Evolutionary conservation across 2,329 filamentous ascomycete species (phyloP).

Genomic region (Juglanconis sp.): DNA sequence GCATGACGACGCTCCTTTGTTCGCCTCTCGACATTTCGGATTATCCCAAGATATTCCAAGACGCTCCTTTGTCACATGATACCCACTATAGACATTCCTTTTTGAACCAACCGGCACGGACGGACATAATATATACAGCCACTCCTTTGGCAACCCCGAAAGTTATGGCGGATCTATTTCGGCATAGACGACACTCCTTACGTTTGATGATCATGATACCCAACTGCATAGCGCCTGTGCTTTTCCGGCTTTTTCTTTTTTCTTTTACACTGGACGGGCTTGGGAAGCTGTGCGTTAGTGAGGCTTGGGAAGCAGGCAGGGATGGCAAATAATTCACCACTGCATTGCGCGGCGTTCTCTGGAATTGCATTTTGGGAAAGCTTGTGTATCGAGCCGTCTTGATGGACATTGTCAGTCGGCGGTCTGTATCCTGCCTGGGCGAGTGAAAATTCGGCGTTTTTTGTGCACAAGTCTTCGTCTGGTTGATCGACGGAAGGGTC

Average conservation of each 20-base stretch:
- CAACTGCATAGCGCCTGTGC: conserved; percentile 56
- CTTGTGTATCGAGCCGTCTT: not conserved
- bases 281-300: conserved; percentile 5
- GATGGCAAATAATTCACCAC: conserved; percentile 1
- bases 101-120: conserved; percentile 25
- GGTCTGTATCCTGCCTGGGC: conserved; percentile 1
- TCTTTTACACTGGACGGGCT: not conserved
- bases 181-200: conserved; percentile 46
- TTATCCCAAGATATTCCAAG: conserved; percentile 21
- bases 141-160: conserved; percentile 27
- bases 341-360: conserved; percentile 20
- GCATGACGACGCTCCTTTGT: conserved; percentile 29
- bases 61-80: conserved; percentile 36
- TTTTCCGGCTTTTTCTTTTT: conserved; percentile 15
- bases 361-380: not conserved
- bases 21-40: conserved; percentile 24
- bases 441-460: conserved; percentile 7
- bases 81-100: conserved; percentile 47
- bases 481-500: conserved; percentile 1
- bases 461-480: conserved; percentile 4
- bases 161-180: conserved; percentile 32
- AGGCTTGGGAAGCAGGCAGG: not conserved
- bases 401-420: not conserved
- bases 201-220: conserved; percentile 40
- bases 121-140: conserved; percentile 30